Conservation (phyloP, 192 early-diverging fungal genomes). For the Dimargaris xerosporica region DNA sequence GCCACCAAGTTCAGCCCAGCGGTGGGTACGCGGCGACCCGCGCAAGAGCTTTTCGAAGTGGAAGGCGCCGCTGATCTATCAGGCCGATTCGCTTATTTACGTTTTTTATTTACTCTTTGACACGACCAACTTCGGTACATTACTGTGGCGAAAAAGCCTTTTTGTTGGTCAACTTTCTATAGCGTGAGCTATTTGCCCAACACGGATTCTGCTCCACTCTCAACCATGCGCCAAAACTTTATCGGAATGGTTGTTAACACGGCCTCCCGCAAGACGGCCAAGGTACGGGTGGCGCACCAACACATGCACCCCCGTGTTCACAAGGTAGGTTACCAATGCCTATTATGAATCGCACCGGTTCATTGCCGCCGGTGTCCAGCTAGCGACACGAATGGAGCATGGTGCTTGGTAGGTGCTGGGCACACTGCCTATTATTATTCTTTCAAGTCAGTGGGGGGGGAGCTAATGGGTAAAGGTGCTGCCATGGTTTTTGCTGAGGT, state of each 20-base stretch:
- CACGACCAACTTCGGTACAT: no score
- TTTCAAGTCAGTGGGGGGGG: no score
- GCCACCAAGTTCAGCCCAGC: no score
- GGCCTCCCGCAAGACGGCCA: constrained; percentile 78
- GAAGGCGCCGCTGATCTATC: no score
- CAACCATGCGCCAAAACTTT: constrained; percentile 57
- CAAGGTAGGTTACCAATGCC: constrained; percentile 41
- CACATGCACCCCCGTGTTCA: constrained; percentile 66
- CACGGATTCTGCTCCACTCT: not conserved
- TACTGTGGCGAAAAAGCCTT: no score
- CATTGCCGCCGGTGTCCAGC: not conserved
- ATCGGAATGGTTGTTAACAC: constrained; percentile 78
- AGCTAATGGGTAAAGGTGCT: not conserved
- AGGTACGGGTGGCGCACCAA: constrained; percentile 66
- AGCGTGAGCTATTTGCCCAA: no score
- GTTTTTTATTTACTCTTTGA: no score
- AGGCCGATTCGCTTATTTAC: no score
- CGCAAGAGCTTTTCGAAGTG: no score
- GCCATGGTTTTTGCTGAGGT: not conserved
- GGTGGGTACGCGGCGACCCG: no score
- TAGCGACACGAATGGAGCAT: not conserved
- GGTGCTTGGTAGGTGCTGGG: not conserved
- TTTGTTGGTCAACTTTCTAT: no score
- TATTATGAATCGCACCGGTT: not conserved
- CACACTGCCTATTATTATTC: not conserved